Conservation (phyloP, 1,139 yeast species). For the Taphrina confusa region DNA sequence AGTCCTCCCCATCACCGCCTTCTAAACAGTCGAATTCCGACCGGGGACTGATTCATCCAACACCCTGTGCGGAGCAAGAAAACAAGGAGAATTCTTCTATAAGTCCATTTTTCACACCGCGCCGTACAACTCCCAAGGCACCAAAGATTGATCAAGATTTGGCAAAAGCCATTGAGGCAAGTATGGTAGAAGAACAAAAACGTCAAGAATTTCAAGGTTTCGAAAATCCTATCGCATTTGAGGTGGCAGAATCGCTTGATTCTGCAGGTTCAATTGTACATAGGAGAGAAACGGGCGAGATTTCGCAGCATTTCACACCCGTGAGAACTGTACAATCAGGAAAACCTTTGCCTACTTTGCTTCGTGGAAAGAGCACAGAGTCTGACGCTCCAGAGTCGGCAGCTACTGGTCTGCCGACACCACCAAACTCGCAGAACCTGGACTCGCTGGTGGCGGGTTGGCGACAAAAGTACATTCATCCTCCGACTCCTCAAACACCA, state of each 20-base stretch:
- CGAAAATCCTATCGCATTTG: slow-evolving; percentile 13
- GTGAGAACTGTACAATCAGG: neutral
- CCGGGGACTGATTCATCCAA: too few relatives aligned
- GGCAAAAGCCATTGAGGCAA: slow-evolving; percentile 9
- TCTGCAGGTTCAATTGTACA: neutral
- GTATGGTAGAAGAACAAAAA: slow-evolving; percentile 8
- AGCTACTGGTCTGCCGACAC: slow-evolving; percentile 12
- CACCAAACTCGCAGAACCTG: slow-evolving; percentile 11
- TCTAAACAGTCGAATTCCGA: neutral
- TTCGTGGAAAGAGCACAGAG: neutral
- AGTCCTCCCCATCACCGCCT: slow-evolving; percentile 33
- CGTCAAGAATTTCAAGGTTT: slow-evolving; percentile 12
- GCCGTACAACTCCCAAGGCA: neutral
- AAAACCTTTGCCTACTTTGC: slow-evolving; percentile 4
- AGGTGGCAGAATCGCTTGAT: neutral
- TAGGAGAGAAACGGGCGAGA: neutral
- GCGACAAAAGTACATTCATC: neutral
- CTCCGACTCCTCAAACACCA: neutral
- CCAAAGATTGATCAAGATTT: slow-evolving; percentile 5
- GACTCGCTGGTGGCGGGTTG: slow-evolving; percentile 9
- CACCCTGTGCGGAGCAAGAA: neutral
- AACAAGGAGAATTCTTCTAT: slow-evolving; percentile 11
- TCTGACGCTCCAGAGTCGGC: neutral
- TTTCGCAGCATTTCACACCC: neutral
- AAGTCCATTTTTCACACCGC: slow-evolving; percentile 22